Conservation (phyloP, 257 asterid species). For the Capsicum baccatum region DNA sequence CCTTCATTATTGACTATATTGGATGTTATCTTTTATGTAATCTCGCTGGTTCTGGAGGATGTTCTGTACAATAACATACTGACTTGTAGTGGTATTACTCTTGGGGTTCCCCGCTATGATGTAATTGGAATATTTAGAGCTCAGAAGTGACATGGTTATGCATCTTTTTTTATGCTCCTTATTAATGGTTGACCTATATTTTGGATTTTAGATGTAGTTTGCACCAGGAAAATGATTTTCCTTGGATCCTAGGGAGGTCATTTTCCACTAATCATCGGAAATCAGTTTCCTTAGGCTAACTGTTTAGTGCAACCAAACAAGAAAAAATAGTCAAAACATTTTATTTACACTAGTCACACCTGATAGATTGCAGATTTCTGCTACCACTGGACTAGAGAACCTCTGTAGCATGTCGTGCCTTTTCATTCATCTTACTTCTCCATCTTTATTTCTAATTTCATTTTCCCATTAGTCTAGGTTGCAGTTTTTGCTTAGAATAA, state of each 20-base stretch:
- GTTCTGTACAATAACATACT: neutral
- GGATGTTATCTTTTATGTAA: neutral
- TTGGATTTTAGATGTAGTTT: conserved; percentile 19
- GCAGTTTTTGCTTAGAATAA: neutral
- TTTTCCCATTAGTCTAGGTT: neutral
- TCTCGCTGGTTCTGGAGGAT: conserved; percentile 22
- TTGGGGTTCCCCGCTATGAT: neutral
- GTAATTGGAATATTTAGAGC: conserved; percentile 6
- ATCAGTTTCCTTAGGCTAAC: neutral
- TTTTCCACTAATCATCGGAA: neutral
- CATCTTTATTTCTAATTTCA: neutral
- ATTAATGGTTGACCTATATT: neutral
- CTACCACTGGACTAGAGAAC: neutral
- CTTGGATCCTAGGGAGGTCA: conserved; percentile 1
- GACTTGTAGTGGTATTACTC: neutral
- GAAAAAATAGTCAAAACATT: neutral
- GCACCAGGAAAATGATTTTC: neutral
- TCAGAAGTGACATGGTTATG: neutral
- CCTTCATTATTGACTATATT: conserved; percentile 1
- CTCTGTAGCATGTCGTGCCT: neutral
- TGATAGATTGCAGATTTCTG: neutral
- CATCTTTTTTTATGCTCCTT: neutral
- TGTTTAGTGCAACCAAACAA: neutral
- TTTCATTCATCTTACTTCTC: neutral
- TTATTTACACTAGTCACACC: neutral